Evolutionary conservation across 257 asterid species (phyloP), one percentile per base, ranked within the genome.

Genomic region (Buddleja alternifolia): DNA sequence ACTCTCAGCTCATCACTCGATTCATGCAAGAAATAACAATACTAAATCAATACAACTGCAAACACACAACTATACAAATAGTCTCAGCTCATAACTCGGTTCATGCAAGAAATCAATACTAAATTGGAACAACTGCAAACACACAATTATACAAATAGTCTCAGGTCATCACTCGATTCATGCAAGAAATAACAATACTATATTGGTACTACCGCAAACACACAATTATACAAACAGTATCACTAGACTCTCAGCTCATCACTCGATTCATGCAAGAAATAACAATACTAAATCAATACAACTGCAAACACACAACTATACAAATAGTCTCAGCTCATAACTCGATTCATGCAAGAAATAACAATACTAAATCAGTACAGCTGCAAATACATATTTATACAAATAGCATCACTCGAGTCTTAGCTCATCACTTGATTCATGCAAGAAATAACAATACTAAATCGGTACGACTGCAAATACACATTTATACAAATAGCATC

Each of bases 201-300:
- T n/a, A 90, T 1, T 89, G 85, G 60, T 87, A 90, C 77, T 87
- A 29, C 92, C 83, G 63, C 69, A 51, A 51, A 4, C 25, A 36
- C 59, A 45, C 23, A 29, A 62, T 32, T 37, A 70, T 64, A 42
- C 51, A 47, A 32, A 55, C 4, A 52, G 2, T 32, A 41, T 20
- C 19, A n/a, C 58, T 5, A 16, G 19, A 36, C 17, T n/a, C 10
- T 42, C 37, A 58, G 8, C 4, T 25, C 29, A 36, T 36, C 5
- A 37, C 3, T 21, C n/a, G 55, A 24, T 24, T 44, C n/a, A 41
- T 12, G 41, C 7, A 32, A 19, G 44, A 0, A 23, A 45, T n/a
- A n/a, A n/a, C n/a, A n/a, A n/a, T n/a, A n/a, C n/a, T n/a, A 74
- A 90, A 90, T 1, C 91, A 84, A 60, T 87, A 90, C 77, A 90